Evolutionary conservation across 2,329 filamentous ascomycete genomes (phyloP), one percentile per base, ranked within the genome.

Genomic region (Verticillium nonalfalfae): DNA sequence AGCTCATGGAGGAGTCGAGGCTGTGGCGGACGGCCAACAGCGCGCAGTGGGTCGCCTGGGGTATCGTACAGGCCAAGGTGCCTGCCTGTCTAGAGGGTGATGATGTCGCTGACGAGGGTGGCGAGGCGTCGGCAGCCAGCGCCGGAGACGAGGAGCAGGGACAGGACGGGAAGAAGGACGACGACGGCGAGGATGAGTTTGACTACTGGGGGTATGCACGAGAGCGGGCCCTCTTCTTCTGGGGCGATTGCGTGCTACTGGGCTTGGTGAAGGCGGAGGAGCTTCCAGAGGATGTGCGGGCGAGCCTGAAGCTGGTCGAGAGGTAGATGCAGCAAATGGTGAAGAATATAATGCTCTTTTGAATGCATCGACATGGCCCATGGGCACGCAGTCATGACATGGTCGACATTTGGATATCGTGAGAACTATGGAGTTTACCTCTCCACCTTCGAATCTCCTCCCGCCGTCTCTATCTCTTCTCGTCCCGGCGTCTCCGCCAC

Each of bases 21-120:
- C 79, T 96, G 56, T 99, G 95, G 95, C 86, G 95, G 3, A 80
- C 91, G 0, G 91, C 92, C 45, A 96, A 95, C 75, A 93, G 89
- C 39, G 92, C 91, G 1, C 86, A 90, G 76, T 99, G 95, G 95
- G 86, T 96, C 31, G 91, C 93, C 1, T 99, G 95, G 95, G 95
- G 95, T 31, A 91, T 98, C 64, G 90, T 99, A 59, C 95, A 99
- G 76, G 94, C 95, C 57, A 93, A 95, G 72, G 82, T 96, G 1
- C 87, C 91, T 0, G 45, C 45, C n/a, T 50, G n/a, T 21, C 45
- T 50, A 7, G 45, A 50, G 9, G 91, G 88, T 0, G 80, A 94
- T 72, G 85, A 89, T 18, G 76, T 77, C 15, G 78, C 79, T 39
- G 76, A 62, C 58, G 64, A 63, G 36, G 65, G 68, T 62, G 64